These are phyloP conservation scores for Debaryomycetaceae sp. DNA, from an alignment of 1,139 yeast genomes.

Conservation along the genomic window DNA sequence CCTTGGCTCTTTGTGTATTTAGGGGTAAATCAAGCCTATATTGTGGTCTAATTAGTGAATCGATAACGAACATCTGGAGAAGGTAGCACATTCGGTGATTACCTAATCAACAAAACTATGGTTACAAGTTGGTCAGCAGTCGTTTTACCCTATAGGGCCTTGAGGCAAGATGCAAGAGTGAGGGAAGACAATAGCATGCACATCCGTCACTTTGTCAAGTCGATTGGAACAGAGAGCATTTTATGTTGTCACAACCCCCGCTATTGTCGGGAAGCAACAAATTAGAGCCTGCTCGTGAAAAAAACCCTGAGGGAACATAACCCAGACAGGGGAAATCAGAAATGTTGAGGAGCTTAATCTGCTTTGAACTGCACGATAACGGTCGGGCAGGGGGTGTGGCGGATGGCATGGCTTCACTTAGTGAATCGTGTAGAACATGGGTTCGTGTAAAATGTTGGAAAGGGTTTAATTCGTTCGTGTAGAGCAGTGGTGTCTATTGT, in stretches of 20 bases:
- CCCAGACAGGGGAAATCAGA: neutral
- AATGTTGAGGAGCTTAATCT: neutral
- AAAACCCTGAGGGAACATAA: neutral
- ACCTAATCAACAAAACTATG: neutral
- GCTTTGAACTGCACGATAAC: neutral
- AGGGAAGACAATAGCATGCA: neutral
- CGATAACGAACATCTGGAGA: neutral
- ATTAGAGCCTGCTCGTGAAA: neutral
- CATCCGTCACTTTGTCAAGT: neutral
- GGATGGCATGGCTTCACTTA: too few relatives aligned
- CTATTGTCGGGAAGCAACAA: neutral
- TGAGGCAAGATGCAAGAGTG: neutral
- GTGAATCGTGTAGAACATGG: too few relatives aligned
- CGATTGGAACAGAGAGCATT: neutral
- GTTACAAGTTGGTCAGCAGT: neutral
- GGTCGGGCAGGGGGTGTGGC: neutral
- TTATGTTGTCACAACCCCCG: neutral
- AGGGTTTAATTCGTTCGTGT: too few relatives aligned
- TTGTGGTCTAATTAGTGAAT: neutral
- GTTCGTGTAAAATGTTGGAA: too few relatives aligned
- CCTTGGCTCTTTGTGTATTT: neutral
- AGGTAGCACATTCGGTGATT: neutral
- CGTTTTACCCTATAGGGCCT: neutral
- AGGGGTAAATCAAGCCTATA: neutral
- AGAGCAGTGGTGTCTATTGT: too few relatives aligned